Base-by-base conservation (phyloP, 2,329 filamentous ascomycete species). In the Elsinoe fawcettii region DNA sequence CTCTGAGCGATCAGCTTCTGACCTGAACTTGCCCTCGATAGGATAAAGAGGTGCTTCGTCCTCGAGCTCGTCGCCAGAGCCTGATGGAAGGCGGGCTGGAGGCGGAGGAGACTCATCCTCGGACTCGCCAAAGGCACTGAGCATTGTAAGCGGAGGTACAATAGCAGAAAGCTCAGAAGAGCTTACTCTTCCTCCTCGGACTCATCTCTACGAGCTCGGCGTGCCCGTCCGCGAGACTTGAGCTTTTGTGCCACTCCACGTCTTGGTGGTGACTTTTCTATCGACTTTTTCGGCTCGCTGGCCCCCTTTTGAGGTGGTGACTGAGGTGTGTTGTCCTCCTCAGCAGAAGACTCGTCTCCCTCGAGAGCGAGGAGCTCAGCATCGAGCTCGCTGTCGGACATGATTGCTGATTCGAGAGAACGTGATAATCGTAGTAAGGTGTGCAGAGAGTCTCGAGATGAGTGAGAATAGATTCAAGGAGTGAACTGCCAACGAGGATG, bases 361-460 rank as follows among this genome's bases (percentile, higher is more conserved):
- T 91, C 93, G 63, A 97, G 84, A 67, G 89, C 91, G 63, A 97
- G 86, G 63, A 97, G 85, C 76, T 96, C 92, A 66, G 92, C 90
- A 70, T 97, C 92, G 64, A 96, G 81, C 58, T 76, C 74, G 62
- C 70, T 66, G 69, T 92, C 88, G 58, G 88, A 87, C 90, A 96
- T 95, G 66, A 63, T 79, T 39, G 34, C 16, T 39, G 51, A 1
- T 49, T 14, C 14, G 18, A 27, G 20, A 18, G 16, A 4, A 14
- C 4, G 41, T 25, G 41, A 46, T 12, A 25, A 9, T 30, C 9
- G 27, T 30, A 30, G 27, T 30, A 30, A 30, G 27, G 27, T 30
- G 27, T 30, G 27, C 27, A 30, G 9, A 9, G 27, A 30, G 27
- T 30, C 27, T 30, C 27, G 27, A 30, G 9, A 9, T 30, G 27